These are phyloP conservation scores for Noccaea bulbosa DNA, from an alignment of 345 rosid genomes.

Conservation along the genomic window DNA sequence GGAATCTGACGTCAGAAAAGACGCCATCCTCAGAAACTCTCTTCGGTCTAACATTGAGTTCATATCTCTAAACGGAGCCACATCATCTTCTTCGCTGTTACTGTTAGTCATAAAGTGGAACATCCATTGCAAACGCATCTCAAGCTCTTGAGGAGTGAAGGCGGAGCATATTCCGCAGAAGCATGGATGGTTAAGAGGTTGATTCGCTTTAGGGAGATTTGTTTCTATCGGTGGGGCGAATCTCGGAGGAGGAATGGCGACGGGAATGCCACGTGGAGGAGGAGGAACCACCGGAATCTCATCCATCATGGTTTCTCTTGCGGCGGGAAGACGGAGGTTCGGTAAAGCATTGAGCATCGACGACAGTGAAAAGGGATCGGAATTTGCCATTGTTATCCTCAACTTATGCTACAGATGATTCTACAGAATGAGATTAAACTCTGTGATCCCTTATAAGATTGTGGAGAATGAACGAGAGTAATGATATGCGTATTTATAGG, in stretches of 20 bases:
- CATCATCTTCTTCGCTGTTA: not conserved
- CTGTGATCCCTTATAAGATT: too few relatives aligned
- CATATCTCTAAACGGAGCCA: not conserved
- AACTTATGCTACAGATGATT: not conserved
- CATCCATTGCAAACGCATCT: not conserved
- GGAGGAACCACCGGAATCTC: not conserved
- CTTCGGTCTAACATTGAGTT: not conserved
- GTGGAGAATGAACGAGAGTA: conserved; percentile 5
- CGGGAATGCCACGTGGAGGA: not conserved
- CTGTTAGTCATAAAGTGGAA: not conserved
- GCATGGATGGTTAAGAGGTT: not conserved
- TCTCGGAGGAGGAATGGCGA: not conserved
- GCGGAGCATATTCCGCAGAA: not conserved
- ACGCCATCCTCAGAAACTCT: not conserved
- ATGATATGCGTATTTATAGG: conserved; percentile 1
- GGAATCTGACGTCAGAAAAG: not conserved
- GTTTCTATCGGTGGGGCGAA: too few relatives aligned
- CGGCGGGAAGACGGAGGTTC: not conserved
- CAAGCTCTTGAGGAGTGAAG: not conserved
- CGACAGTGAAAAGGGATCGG: not conserved
- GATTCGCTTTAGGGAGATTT: not conserved
- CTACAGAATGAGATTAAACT: not conserved
- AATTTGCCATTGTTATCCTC: not conserved
- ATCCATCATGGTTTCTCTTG: not conserved
- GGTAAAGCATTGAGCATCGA: conserved; percentile 1